A percentile compares a stretch with the other conserved stretches of the same genome.
These are phyloP conservation scores for Bremia lactucae DNA, from an alignment of 352 stramenopile species.

Conservation along the genomic window DNA sequence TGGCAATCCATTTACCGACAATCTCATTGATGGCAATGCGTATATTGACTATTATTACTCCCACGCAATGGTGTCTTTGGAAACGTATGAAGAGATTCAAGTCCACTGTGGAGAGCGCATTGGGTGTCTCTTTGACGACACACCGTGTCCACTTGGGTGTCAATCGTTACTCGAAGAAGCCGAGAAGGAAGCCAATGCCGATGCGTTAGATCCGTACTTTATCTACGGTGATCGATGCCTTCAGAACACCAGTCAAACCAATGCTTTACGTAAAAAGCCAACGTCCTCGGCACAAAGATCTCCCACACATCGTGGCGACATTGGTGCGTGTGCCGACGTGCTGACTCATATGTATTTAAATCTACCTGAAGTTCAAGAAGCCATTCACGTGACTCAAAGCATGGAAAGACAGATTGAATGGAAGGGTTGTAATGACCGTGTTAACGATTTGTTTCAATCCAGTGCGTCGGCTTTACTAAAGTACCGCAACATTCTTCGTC, in stretches of 20 bases:
- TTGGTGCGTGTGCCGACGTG: constrained; percentile 50
- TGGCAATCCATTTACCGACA: constrained; percentile 62
- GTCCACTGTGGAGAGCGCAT: constrained; percentile 42
- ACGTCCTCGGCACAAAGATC: constrained; percentile 22
- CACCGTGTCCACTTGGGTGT: constrained; percentile 32
- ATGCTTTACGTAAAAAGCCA: constrained; percentile 30
- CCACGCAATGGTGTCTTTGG: constrained; percentile 72
- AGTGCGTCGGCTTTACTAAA: constrained; percentile 48
- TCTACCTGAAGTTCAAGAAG: constrained; percentile 39
- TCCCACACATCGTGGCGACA: constrained; percentile 31
- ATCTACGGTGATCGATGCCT: constrained; percentile 80
- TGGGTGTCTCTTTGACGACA: constrained; percentile 46
- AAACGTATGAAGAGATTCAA: constrained; percentile 60
- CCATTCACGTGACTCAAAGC: constrained; percentile 34
- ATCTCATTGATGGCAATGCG: constrained; percentile 43
- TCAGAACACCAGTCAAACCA: constrained; percentile 41
- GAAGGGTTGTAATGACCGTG: constrained; percentile 55
- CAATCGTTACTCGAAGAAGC: constrained; percentile 39
- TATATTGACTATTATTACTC: constrained; percentile 85
- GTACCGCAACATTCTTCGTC: constrained; percentile 53
- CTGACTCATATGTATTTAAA: constrained; percentile 66
- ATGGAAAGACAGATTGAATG: constrained; percentile 27
- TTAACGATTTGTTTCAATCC: constrained; percentile 43
- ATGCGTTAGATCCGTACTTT: constrained; percentile 64
- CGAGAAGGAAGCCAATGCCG: constrained; percentile 27